A percentile compares a stretch with the other conserved stretches of the same genome.
Conservation (phyloP, 2,329 filamentous ascomycete genomes). For the Xylariales sp. region DNA sequence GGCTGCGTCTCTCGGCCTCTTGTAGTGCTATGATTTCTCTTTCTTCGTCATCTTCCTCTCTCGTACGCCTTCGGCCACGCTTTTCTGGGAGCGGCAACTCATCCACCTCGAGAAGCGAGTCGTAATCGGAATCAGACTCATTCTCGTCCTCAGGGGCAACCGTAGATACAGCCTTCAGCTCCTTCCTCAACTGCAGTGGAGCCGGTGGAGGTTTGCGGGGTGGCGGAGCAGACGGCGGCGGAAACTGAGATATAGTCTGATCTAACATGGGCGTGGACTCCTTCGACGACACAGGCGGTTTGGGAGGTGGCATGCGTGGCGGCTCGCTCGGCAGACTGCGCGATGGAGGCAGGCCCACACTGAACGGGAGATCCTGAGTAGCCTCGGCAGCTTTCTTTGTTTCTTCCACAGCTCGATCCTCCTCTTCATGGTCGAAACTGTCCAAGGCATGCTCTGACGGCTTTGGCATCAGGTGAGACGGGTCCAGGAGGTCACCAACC, state of each 20-base stretch:
- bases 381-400: conserved; percentile 39
- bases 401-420: conserved; percentile 43
- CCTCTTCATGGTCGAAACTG: conserved; percentile 50
- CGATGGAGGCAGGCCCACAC: conserved; percentile 50
- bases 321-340: conserved; percentile 49
- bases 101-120: conserved; percentile 68
- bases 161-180: conserved; percentile 23
- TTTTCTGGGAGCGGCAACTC: conserved; percentile 53
- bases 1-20: conserved; percentile 65
- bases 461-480: conserved; percentile 55
- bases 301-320: conserved; percentile 48
- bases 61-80: conserved; percentile 75
- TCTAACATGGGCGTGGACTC: conserved; percentile 41
- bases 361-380: conserved; percentile 41
- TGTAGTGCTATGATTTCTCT: conserved; percentile 64
- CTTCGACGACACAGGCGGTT: conserved; percentile 34
- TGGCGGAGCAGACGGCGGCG: conserved; percentile 51
- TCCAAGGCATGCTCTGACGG: conserved; percentile 55
- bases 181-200: conserved; percentile 65
- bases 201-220: conserved; percentile 80
- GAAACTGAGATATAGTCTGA: conserved; percentile 45
- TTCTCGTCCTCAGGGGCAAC: conserved; percentile 46
- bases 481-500: conserved; percentile 49
- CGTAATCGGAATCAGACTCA: conserved; percentile 76
- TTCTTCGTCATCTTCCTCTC: conserved; percentile 80